These are phyloP conservation scores for Umbelopsis vinacea DNA, from an alignment of 192 early-diverging fungal species.

Conservation along the genomic window DNA sequence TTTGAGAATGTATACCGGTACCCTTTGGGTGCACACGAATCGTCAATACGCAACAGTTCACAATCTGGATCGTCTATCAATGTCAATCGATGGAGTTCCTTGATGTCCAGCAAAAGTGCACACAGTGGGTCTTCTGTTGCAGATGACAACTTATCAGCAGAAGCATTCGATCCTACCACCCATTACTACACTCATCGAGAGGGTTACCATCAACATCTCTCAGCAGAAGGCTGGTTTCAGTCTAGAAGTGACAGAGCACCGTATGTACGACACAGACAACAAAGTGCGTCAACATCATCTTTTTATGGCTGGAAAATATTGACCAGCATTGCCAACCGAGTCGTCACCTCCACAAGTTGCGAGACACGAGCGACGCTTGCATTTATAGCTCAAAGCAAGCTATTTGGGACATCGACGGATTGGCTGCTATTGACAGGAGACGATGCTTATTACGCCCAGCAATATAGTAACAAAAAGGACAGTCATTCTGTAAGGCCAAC, in stretches of 20 bases:
- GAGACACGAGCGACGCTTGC: background rate
- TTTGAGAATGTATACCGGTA: background rate
- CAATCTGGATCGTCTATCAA: slow-evolving; percentile 11
- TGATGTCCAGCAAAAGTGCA: slow-evolving; percentile 14
- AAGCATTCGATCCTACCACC: slow-evolving; percentile 1
- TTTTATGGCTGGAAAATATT: background rate
- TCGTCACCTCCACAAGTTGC: slow-evolving; percentile 1
- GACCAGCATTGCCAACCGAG: background rate
- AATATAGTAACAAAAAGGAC: background rate
- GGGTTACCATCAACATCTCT: background rate
- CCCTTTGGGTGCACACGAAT: background rate
- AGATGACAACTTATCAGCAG: slow-evolving; percentile 9
- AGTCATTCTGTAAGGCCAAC: background rate
- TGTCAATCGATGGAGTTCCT: slow-evolving; percentile 7
- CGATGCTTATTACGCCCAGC: background rate
- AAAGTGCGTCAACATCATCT: background rate
- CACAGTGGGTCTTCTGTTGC: slow-evolving; percentile 1
- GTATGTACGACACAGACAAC: background rate
- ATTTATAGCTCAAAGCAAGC: background rate
- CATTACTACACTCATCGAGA: slow-evolving; percentile 2
- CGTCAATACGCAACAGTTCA: background rate
- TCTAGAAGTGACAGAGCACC: background rate
- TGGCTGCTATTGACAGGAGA: slow-evolving; percentile 8
- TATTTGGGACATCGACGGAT: background rate
- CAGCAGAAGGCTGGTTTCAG: slow-evolving; percentile 10